Base-by-base conservation (phyloP, 345 rosid species). In the Brassica cretica region DNA sequence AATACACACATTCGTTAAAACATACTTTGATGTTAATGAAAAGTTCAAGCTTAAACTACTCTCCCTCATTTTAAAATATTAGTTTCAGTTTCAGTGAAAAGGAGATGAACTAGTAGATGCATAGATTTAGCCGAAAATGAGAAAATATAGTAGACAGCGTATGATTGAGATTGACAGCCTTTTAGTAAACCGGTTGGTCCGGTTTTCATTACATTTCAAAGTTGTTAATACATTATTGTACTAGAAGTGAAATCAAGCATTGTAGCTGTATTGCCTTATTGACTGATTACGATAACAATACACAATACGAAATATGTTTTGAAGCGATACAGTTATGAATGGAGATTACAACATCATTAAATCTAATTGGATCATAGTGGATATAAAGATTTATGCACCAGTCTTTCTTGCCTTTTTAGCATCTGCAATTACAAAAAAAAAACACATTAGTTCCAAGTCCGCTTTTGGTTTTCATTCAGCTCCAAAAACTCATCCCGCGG, bases 331-430 rank as follows among this genome's bases (percentile, higher is more conserved):
- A 2, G 58, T 39, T 44, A 72, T 11, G 32, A 6, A 2, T 44
- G 10, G 27, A 55, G 10, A 64, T 71, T 70, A 77, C 59, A 77
- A 37, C 18, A 70, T 70, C 21, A 2, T 2, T 24, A 1, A 18
- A 60, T 60, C 5, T 30, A 16, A 14, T 6, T 30, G 60, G 56
- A 69, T 70, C 64, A 27, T 64, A 1, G 39, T 63, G 46, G 46
- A 58, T 62, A n/a, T 9, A 14, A 14, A 51, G 61, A 16, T 49
- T 62, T 33, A 76, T 30, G 66, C 63, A 46, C 75, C 74, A 30
- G 39, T 68, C 64, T 70, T 74, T 30, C 75, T 53, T 15, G n/a
- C 41, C 70, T 3, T 76, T 64, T 49, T 29, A 30, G 80, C 75
- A 68, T 70, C 80, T 77, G 71, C 51, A 77, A 25, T 51, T 7